Evolutionary conservation across 2,329 filamentous ascomycete genomes (phyloP).

Genomic region (Blumeriella jaapii): DNA sequence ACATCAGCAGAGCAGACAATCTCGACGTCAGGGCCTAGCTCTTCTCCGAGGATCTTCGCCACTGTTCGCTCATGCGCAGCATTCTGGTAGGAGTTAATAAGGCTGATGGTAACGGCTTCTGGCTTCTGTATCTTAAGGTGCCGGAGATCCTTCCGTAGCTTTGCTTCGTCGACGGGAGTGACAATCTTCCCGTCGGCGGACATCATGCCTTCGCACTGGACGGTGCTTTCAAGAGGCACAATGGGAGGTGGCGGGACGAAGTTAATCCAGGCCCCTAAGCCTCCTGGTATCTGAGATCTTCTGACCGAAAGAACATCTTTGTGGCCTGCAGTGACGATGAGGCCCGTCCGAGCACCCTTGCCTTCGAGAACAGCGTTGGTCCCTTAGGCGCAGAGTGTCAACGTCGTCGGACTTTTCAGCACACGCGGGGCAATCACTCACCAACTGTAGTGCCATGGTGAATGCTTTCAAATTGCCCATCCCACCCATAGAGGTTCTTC

Average conservation of each 20-base stretch:
- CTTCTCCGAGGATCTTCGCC: not conserved
- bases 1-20: not conserved
- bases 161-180: not conserved
- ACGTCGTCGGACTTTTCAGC: not conserved
- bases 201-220: not conserved
- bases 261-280: not conserved
- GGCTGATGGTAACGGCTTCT: not conserved
- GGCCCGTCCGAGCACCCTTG: not conserved
- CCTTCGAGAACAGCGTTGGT: not conserved
- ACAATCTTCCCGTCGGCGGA: not conserved
- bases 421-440: not conserved
- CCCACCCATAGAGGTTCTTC: not conserved
- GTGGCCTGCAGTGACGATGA: not conserved
- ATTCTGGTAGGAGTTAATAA: not conserved
- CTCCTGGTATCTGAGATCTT: not conserved
- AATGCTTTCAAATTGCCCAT: not conserved
- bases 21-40: not conserved
- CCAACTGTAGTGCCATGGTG: not conserved
- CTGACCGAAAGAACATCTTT: not conserved
- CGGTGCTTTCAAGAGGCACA: not conserved
- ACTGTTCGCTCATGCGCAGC: not conserved
- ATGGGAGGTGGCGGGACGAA: not conserved
- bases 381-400: not conserved
- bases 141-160: not conserved
- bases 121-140: not conserved